phyloP scores from a whole-genome alignment of 1,284 basidiomycete genomes.

The Sphaerobolus stellatus region DNA sequence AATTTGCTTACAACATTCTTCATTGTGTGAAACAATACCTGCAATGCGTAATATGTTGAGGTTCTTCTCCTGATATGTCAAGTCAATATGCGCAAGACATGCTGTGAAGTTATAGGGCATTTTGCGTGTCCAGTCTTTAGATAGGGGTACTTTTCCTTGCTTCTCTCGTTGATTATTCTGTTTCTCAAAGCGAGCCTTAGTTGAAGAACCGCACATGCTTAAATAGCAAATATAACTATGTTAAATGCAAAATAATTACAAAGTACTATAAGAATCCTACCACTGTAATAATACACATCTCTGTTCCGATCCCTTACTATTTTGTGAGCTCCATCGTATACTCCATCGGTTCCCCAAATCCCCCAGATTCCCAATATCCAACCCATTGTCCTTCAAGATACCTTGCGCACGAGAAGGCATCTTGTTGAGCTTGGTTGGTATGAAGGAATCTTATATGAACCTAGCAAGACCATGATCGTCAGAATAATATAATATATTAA shows the following conservation, averaged over 20 bases:
- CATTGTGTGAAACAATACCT: conserved; percentile 28
- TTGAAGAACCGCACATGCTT: neutral
- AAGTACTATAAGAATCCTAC: neutral
- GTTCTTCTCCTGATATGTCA: conserved; percentile 18
- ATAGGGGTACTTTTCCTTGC: neutral
- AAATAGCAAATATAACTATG: too few relatives aligned
- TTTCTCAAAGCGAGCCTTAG: neutral
- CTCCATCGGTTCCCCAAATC: neutral
- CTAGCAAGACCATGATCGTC: too few relatives aligned
- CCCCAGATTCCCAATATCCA: neutral
- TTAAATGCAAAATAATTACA: too few relatives aligned
- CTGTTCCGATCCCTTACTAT: neutral
- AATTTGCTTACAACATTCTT: conserved; percentile 19
- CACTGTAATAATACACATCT: neutral
- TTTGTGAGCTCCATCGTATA: neutral
- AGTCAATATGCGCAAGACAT: conserved; percentile 35
- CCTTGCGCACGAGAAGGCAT: too few relatives aligned
- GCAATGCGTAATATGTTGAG: conserved; percentile 14
- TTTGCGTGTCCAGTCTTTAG: neutral
- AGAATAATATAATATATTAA: too few relatives aligned
- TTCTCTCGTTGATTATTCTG: neutral
- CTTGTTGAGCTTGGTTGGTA: too few relatives aligned
- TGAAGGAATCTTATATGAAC: too few relatives aligned
- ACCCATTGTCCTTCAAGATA: neutral
- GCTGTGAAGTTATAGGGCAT: conserved; percentile 8